Base-by-base conservation (phyloP, 2,329 filamentous ascomycete species). In the Xylariaceae sp. region DNA sequence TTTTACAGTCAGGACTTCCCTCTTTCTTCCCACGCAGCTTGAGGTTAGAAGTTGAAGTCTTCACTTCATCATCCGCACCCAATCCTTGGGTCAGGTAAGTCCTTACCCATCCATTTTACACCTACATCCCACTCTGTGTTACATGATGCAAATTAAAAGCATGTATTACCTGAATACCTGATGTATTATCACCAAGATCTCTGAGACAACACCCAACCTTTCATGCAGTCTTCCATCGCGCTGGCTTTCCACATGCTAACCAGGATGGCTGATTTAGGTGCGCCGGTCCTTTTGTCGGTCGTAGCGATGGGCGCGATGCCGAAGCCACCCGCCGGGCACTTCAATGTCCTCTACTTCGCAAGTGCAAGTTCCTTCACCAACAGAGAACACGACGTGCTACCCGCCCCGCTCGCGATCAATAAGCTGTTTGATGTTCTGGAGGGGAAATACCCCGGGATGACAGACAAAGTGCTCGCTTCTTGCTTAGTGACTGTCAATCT, bases 291-390 rank as follows among this genome's bases (percentile, higher is more conserved):
- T n/a, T 33, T 18, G 38, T 39, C 44, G 14, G 41, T 33, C 36
- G 15, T 40, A 27, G 45, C 39, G 18, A 74, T 73, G 68, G 62
- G 64, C 11, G 63, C 69, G 30, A 57, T 67, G 1, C 63, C 75
- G 0, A 78, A 75, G 53, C 68, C 79, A 11, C 80, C 82, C 1
- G 56, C 71, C 39, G 84, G 79, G n/a, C 79, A 88, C 57, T 95
- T 94, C 72, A 87, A 79, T 49, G 73, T 95, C 41, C 80, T 94
- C 48, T 95, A 92, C 71, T 95, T 95, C 70, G 89, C 89, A 50
- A 80, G 82, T 54, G 87, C 88, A 12, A 78, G 80, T 49, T 85
- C 85, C 31, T 88, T 80, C 66, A 90, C 89, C 1, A 73, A 75
- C n/a, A 87, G 82, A 62, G 76, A 84, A 52, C 73, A 74, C 53